Conservation (phyloP, 805 yeast genomes). For the Ogataea degrootiae region DNA sequence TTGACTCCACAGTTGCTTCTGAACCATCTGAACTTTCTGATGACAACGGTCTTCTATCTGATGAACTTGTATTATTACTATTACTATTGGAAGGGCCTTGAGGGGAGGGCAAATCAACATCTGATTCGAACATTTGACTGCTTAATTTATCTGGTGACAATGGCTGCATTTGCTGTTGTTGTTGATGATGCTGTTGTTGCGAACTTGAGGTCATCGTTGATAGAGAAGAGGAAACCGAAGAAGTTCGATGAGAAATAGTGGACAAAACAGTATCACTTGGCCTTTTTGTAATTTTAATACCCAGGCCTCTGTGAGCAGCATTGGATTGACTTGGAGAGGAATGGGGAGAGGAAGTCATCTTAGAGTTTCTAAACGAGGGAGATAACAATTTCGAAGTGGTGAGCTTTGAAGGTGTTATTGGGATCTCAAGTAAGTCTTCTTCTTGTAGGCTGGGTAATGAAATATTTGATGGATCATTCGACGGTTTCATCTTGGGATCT, state of each 20-base stretch:
- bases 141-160: no score
- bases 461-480: background rate
- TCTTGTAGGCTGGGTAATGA: slow-evolving; percentile 15
- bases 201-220: slow-evolving; percentile 6
- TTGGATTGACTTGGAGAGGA: slow-evolving; percentile 3
- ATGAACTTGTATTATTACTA: background rate
- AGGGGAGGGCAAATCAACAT: no score
- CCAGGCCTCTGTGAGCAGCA: slow-evolving; percentile 15
- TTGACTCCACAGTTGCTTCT: slow-evolving; percentile 11
- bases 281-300: slow-evolving; percentile 20
- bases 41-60: slow-evolving; percentile 11
- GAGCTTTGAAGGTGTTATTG: slow-evolving; percentile 8
- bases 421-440: slow-evolving; percentile 18
- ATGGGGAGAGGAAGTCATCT: background rate
- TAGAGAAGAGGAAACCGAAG: slow-evolving; percentile 6
- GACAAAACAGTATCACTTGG: slow-evolving; percentile 25
- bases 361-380: background rate
- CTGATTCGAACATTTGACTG: no score
- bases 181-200: background rate
- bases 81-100: background rate
- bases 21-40: slow-evolving; percentile 19
- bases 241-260: slow-evolving; percentile 7
- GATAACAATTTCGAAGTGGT: background rate
- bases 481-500: no score
- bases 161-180: no score